Conservation (phyloP, 306 rosid genomes). For the Cajanus cajan region DNA sequence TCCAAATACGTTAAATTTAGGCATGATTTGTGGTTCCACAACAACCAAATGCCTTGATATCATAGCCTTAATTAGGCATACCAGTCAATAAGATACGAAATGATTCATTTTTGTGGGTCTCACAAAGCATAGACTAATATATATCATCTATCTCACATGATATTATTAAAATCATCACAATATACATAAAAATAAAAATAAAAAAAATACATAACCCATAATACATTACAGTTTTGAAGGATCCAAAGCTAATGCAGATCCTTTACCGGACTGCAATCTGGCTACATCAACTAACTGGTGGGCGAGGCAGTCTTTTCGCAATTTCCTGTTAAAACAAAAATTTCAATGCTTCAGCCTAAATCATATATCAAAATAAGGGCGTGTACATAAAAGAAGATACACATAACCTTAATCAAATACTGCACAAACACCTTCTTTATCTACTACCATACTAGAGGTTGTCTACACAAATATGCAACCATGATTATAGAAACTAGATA, state of each 20-base stretch:
- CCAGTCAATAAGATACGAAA: neutral
- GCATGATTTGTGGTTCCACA: too few relatives aligned
- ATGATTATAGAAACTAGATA: neutral
- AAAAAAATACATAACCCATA: conserved; percentile 16
- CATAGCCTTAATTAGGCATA: too few relatives aligned
- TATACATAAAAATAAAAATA: conserved; percentile 33
- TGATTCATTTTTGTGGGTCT: conserved; percentile 4
- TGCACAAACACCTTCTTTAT: neutral
- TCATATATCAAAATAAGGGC: neutral
- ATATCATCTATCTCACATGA: conserved; percentile 18
- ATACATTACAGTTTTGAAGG: conserved; percentile 22
- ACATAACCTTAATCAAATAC: neutral
- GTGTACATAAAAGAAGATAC: neutral
- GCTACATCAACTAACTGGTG: conserved; percentile 33
- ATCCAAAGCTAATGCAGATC: conserved; percentile 31
- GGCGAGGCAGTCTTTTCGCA: conserved; percentile 57
- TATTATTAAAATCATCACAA: conserved; percentile 22
- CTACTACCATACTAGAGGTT: neutral
- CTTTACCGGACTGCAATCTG: conserved; percentile 2
- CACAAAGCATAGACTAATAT: conserved; percentile 22
- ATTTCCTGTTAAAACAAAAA: conserved; percentile 41
- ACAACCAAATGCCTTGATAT: too few relatives aligned
- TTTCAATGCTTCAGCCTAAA: neutral
- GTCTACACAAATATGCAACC: neutral
- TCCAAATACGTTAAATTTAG: too few relatives aligned